These are phyloP conservation scores for Pythium brassicae DNA, from an alignment of 352 stramenopile species.

Conservation along the genomic window DNA sequence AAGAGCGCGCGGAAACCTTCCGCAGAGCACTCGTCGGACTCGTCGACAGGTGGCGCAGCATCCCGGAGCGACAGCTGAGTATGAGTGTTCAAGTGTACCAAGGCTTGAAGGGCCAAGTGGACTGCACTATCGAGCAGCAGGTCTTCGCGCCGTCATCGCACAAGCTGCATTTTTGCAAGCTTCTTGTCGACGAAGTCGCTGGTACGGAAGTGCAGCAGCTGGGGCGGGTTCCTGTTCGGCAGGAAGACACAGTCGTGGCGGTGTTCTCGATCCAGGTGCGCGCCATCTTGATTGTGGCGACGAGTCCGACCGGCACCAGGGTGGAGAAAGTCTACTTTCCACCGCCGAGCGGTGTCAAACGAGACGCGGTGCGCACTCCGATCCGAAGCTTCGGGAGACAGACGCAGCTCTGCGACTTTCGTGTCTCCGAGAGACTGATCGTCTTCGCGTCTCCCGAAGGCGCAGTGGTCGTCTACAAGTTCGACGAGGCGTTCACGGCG, in stretches of 20 bases:
- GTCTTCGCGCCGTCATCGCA: conserved; percentile 1
- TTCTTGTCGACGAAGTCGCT: neutral
- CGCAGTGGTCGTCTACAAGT: conserved; percentile 13
- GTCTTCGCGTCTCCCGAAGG: conserved; percentile 3
- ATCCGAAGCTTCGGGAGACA: conserved; percentile 5
- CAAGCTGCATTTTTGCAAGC: conserved; percentile 9
- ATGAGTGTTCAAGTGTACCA: neutral
- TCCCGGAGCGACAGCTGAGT: neutral
- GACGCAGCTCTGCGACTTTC: conserved; percentile 3
- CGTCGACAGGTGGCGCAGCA: neutral
- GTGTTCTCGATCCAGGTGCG: conserved; percentile 11
- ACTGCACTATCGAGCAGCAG: neutral
- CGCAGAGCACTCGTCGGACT: neutral
- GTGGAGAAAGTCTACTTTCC: conserved; percentile 13
- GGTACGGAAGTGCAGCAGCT: conserved; percentile 1
- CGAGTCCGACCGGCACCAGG: neutral
- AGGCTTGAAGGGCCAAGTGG: neutral
- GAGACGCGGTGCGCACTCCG: neutral
- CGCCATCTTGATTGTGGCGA: conserved; percentile 7
- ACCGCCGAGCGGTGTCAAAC: neutral
- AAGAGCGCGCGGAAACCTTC: neutral
- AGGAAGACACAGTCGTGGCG: neutral
- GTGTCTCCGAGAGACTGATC: conserved; percentile 6
- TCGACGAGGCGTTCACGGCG: conserved; percentile 10
- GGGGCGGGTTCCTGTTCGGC: conserved; percentile 2